Evolutionary conservation across 129 eudicot species (phyloP), one percentile per base, ranked within the genome.

Genomic region (Oenanthe sinensis): DNA sequence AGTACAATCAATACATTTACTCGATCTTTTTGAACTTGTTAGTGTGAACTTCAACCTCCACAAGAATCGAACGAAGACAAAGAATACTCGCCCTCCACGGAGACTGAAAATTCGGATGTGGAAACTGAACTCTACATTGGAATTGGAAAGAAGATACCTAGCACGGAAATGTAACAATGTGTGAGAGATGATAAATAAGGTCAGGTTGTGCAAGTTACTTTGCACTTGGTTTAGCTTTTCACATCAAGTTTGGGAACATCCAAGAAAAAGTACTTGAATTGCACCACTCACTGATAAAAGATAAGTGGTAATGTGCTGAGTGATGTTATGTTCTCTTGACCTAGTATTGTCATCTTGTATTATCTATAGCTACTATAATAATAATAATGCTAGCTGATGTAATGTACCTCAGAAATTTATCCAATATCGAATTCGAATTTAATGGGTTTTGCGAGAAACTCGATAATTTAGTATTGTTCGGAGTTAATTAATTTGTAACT

Each of bases 51-150:
- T 20, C 78, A 80, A 83, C 77, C 80, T 8, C 74, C 80, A 74
- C 82, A 71, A 82, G 81, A 49, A 86, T 77, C 86, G n/a, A 81
- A 75, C 40, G 90, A 84, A 75, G 83, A 84, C 67, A 71, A 82
- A 50, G 79, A 12, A 13, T 77, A 58, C 33, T 73, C 78, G 26
- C 68, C 68, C n/a, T 80, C 77, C 24, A 63, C 89, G 42, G 98
- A 87, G 36, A 84, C 88, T 55, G 96, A 91, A 78, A 84, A 83
- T 39, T 90, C 97, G 0, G 98, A 95, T 62, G 98, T 95, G 78
- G 98, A 95, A 83, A 95, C 97, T 3, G 98, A 91, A 37, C 84
- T 95, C 70, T 67, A 26, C 72, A 67, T 67, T 12, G 72, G 72
- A 30, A 42, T 67, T 30, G 22, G 72, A 30, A 67, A 67, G 42